phyloP scores from a whole-genome alignment of 257 asterid species.

The Nicotiana tomentosiformis region DNA sequence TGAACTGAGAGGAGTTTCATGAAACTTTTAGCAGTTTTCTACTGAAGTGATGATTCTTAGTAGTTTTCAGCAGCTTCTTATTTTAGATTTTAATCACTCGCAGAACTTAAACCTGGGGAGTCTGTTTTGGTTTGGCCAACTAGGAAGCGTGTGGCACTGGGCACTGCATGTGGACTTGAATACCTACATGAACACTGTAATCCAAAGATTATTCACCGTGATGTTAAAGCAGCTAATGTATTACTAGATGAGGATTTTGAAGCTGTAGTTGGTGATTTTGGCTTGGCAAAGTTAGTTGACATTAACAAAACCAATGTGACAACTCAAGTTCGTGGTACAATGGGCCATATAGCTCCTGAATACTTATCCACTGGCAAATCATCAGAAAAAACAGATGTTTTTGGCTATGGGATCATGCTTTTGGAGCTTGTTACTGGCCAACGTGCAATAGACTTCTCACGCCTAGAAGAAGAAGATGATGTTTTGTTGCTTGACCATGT shows the following conservation, averaged over 20 bases:
- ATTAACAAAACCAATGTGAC: conserved; percentile 75
- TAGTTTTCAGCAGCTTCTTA: not conserved
- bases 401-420: conserved; percentile 88
- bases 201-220: conserved; percentile 88
- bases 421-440: conserved; percentile 87
- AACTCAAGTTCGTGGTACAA: conserved; percentile 92
- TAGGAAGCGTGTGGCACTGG: conserved; percentile 71
- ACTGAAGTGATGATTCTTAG: not conserved
- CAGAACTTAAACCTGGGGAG: conserved; percentile 82
- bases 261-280: conserved; percentile 93
- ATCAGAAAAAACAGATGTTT: conserved; percentile 81
- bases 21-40: too few relatives aligned
- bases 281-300: conserved; percentile 85
- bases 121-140: conserved; percentile 75
- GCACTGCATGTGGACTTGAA: conserved; percentile 92
- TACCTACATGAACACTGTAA: conserved; percentile 89
- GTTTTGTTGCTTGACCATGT: conserved; percentile 85
- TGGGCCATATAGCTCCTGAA: conserved; percentile 98
- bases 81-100: not conserved
- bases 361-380: conserved; percentile 91
- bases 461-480: conserved; percentile 90
- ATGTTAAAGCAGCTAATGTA: conserved; percentile 90
- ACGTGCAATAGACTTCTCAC: conserved; percentile 89
- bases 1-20: not conserved
- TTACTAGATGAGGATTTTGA: conserved; percentile 80